Evolutionary conservation across 192 early-diverging fungal genomes (phyloP).

Genomic region (Podila minutissima): DNA sequence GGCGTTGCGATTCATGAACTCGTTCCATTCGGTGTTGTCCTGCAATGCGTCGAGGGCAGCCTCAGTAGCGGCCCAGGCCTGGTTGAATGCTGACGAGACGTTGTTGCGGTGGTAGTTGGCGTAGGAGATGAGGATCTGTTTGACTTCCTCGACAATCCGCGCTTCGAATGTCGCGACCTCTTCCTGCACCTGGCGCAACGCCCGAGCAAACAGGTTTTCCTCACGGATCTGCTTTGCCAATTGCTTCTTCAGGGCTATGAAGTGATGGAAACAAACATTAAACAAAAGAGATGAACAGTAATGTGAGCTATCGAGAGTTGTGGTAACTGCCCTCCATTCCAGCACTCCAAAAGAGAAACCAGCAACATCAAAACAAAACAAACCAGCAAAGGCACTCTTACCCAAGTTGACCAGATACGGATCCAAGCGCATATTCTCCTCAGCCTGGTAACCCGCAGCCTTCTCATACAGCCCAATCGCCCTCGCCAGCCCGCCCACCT

Average conservation of each 20-base stretch:
- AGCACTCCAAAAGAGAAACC: no score
- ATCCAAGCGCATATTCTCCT: slow-evolving; percentile 33
- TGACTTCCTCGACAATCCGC: slow-evolving; percentile 26
- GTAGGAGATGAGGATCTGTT: slow-evolving; percentile 34
- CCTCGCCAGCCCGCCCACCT: slow-evolving; percentile 44
- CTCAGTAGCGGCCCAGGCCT: slow-evolving; percentile 31
- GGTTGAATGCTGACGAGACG: slow-evolving; percentile 6
- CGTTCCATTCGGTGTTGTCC: slow-evolving; percentile 53
- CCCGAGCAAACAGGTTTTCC: slow-evolving; percentile 37
- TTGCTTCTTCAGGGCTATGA: slow-evolving; percentile 20
- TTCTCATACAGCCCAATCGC: slow-evolving; percentile 35
- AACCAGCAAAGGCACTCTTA: background rate
- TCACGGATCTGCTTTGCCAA: slow-evolving; percentile 41
- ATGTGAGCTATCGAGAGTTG: no score
- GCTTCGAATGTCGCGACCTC: slow-evolving; percentile 35
- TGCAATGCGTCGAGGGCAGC: slow-evolving; percentile 41
- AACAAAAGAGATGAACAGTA: no score
- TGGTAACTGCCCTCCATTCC: no score
- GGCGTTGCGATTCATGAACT: slow-evolving; percentile 38
- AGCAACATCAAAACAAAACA: background rate
- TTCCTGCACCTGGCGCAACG: slow-evolving; percentile 40
- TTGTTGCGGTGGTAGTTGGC: slow-evolving; percentile 23
- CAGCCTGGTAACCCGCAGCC: slow-evolving; percentile 22
- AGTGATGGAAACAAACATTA: no score
- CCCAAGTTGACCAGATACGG: slow-evolving; percentile 32